A percentile compares a stretch with the other conserved stretches of the same genome.
Evolutionary conservation across 2,329 filamentous ascomycete species (phyloP).

Genomic region (Penicillium sp.): DNA sequence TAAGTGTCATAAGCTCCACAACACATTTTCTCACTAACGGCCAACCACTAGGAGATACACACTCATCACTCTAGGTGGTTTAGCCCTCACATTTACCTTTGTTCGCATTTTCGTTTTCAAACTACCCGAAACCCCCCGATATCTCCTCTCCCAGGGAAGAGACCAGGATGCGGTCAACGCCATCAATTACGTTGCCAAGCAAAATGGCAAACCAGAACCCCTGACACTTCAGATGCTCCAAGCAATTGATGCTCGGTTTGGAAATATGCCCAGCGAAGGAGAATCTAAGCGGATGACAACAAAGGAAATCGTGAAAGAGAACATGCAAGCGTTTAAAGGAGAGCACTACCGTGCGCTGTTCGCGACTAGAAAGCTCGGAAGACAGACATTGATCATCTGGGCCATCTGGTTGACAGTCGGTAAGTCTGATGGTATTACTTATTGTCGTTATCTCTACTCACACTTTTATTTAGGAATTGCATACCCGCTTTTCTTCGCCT

Average conservation of each 20-base stretch:
- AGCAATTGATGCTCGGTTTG: conserved; percentile 29
- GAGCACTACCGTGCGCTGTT: conserved; percentile 32
- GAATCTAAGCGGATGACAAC: conserved; percentile 17
- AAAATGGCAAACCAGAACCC: conserved; percentile 29
- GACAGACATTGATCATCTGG: conserved; percentile 41
- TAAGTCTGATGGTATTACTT: background rate
- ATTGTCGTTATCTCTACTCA: background rate
- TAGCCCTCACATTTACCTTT: conserved; percentile 28
- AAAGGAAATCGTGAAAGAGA: conserved; percentile 31
- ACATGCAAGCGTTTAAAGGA: conserved; percentile 30
- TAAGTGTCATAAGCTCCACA: conserved; percentile 5
- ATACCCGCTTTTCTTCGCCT: conserved; percentile 51
- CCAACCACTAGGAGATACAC: conserved; percentile 25
- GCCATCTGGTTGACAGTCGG: conserved; percentile 47
- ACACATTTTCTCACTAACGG: background rate
- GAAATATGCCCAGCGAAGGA: background rate
- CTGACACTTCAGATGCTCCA: conserved; percentile 34
- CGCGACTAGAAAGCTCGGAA: conserved; percentile 24
- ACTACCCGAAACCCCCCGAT: conserved; percentile 33
- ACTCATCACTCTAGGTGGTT: conserved; percentile 28
- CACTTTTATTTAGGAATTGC: conserved; percentile 37
- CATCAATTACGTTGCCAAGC: conserved; percentile 42
- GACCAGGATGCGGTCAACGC: conserved; percentile 52
- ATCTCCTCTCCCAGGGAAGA: conserved; percentile 31
- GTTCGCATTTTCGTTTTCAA: conserved; percentile 32